Evolutionary conservation across 2,329 filamentous ascomycete genomes (phyloP).

Genomic region (Penicillium polonicum): DNA sequence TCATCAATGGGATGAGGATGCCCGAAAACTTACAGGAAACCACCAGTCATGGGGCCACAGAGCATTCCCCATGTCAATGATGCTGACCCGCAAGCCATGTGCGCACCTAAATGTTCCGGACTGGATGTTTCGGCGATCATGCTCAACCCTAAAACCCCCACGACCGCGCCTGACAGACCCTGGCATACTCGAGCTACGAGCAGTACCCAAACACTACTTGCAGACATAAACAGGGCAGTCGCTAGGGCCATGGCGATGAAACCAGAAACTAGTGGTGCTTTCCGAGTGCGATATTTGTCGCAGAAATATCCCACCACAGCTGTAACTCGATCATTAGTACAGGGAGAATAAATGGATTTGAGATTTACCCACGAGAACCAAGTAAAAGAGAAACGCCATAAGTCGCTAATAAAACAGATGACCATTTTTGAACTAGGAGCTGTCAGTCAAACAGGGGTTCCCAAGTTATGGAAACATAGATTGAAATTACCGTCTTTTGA

Average conservation of each 20-base stretch:
- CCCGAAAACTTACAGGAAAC: not conserved
- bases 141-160: not conserved
- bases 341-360: not conserved
- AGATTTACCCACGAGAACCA: not conserved
- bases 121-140: not conserved
- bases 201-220: not conserved
- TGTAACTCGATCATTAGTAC: not conserved
- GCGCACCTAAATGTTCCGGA: not conserved
- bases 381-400: not conserved
- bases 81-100: not conserved
- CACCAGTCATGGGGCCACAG: not conserved
- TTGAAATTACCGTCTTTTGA: not conserved
- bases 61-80: not conserved
- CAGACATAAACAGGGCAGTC: not conserved
- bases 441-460: not conserved
- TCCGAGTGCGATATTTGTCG: not conserved
- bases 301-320: not conserved
- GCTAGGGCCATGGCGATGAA: not conserved
- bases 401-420: not conserved
- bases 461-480: not conserved
- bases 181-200: not conserved
- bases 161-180: not conserved
- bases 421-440: not conserved
- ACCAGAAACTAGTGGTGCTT: not conserved
- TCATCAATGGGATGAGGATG: not conserved